Base-by-base conservation (phyloP, 179 eudicot genomes). In the Patellifolia procumbens region DNA sequence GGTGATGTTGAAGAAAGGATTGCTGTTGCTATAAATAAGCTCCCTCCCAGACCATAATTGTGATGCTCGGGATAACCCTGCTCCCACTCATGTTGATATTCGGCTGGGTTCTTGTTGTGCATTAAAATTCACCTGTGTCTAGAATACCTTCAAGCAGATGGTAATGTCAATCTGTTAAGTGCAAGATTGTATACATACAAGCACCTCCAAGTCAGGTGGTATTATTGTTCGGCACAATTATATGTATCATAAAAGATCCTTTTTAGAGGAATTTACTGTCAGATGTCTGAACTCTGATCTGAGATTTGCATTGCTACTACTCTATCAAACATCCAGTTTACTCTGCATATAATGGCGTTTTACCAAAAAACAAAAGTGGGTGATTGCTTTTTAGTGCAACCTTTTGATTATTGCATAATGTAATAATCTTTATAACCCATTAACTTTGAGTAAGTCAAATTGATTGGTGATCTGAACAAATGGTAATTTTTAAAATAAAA, bases 1-100 rank as follows among this genome's bases (percentile, higher is more conserved):
- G 83, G 72, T 76, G 87, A 91, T 66, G 70, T 85, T n/a, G 99
- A 95, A 1, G 97, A 91, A 69, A 88, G 89, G 83, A 78, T 87
- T 69, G 81, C 75, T 46, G 67, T 82, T 24, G 93, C 93, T 39
- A 85, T 95, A 88, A 81, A 78, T 84, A 95, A 91, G 85, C 89
- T 95, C 37, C 82, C 92, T 45, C 61, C 72, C n/a, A 85, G 78
- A 78, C 58, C 75, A 7, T 82, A 68, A 76, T 31, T 16, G 20
- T 28, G 20, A 26, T 55, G 31, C 46, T 22, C 19, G 4, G 4
- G 31, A 20, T 70, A 32, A 8, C 31, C 8, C 16, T 26, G 43
- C 22, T n/a, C 37, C 16, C 17, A 12, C 15, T 19, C 39, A 16
- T 53, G 37, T 31, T 15, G 26, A 12, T 65, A 61, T 61, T 51